Base-by-base conservation (phyloP, 176 grass and related monocot species). In the Ananas comosus region DNA sequence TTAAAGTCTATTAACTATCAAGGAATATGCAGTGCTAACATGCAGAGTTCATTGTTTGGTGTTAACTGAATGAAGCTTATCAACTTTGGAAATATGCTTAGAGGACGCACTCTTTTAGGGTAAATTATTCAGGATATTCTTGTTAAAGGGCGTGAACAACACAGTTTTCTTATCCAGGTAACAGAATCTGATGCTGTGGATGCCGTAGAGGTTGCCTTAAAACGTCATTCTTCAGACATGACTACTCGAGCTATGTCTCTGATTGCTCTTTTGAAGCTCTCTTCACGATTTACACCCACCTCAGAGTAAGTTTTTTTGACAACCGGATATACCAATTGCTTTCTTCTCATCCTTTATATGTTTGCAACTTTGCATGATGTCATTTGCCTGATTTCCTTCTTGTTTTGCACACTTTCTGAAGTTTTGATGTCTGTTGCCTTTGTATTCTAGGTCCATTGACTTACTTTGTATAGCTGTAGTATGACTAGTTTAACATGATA, bases 161-260 rank as follows among this genome's bases (percentile, higher is more conserved):
- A 70, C 14, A 29, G 66, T 72, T 86, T 61, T 71, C 29, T 83
- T 85, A 48, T 90, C 71, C 82, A 99, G 95, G 95, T 93, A 72
- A 99, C 87, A 74, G 95, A 99, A 83, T 99, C 87, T 84, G 95
- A 99, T 83, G 90, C 82, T 27, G 79, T 91, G 69, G 95, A 99
- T 93, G 85, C 78, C 79, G 72, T 99, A 74, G 95, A 99, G 77
- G 28, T 76, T 23, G 73, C 74, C 76, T 82, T 99, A 72, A 93
- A 85, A 65, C 69, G 70, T 64, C 82, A 91, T 80, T 85, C 84
- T 70, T 67, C 80, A 29, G 95, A 99, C 75, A 82, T 92, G 83
- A 88, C 85, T 75, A 99, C 87, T 79, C 83, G 85, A 70, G 85
- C 95, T 51, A 99, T 99, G 95, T 99, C 85, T 78, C 87, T 99